Evolutionary conservation across 2,329 filamentous ascomycete genomes (phyloP).

Genomic region (Elsinoe ampelina): DNA sequence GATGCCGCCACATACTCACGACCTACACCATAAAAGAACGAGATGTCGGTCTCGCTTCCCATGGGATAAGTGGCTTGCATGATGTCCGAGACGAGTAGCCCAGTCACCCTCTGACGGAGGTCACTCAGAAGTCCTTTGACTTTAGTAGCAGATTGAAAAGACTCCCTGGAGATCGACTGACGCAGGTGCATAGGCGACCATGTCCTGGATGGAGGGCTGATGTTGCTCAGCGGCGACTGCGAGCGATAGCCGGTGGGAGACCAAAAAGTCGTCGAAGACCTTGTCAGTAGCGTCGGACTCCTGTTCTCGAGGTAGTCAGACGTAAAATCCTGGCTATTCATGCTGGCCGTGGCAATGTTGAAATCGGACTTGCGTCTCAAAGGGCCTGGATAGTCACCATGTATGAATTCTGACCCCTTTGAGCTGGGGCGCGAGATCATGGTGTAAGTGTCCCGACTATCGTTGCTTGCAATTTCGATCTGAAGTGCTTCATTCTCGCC

Average conservation of each 20-base stretch:
- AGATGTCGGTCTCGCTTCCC: slow-evolving; percentile 86
- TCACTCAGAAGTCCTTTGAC: slow-evolving; percentile 56
- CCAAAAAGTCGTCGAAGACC: slow-evolving; percentile 77
- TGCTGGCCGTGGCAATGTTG: slow-evolving; percentile 51
- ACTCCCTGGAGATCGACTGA: slow-evolving; percentile 13
- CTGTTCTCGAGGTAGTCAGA: slow-evolving; percentile 57
- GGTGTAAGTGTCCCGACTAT: slow-evolving; percentile 1
- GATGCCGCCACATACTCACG: slow-evolving; percentile 24
- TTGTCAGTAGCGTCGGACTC: slow-evolving; percentile 61
- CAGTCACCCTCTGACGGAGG: slow-evolving; percentile 69
- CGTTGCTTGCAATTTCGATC: slow-evolving; percentile 31
- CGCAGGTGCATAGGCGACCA: slow-evolving; percentile 13
- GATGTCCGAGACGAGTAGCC: slow-evolving; percentile 79
- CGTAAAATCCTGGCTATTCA: slow-evolving; percentile 44
- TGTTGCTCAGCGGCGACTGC: slow-evolving; percentile 54
- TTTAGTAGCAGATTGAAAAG: slow-evolving; percentile 8
- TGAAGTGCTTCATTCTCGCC: slow-evolving; percentile 12
- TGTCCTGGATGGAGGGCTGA: slow-evolving; percentile 35
- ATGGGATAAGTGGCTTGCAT: slow-evolving; percentile 76
- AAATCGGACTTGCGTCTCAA: slow-evolving; percentile 11
- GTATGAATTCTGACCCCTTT: slow-evolving; percentile 10
- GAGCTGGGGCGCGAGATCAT: slow-evolving; percentile 10
- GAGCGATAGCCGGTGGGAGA: slow-evolving; percentile 68
- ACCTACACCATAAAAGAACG: slow-evolving; percentile 59
- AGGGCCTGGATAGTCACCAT: background rate